These are phyloP conservation scores for Moelleriella libera DNA, from an alignment of 2,329 filamentous ascomycete genomes.

Conservation along the genomic window DNA sequence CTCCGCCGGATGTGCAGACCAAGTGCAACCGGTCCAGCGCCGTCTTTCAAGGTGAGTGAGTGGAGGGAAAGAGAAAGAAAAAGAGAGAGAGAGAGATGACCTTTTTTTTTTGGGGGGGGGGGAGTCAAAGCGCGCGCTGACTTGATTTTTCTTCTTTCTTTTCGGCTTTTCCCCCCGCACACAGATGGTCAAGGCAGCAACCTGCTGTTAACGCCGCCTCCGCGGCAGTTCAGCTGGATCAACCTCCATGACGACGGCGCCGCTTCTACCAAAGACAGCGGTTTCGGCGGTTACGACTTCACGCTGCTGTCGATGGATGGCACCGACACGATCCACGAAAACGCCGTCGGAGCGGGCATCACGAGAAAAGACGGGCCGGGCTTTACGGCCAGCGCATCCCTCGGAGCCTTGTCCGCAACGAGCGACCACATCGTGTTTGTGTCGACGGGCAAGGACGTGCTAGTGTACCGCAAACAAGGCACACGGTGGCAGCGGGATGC, in stretches of 20 bases:
- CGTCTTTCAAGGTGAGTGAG: not conserved
- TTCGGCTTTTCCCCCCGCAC: not conserved
- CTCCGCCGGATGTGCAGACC: constrained; percentile 3
- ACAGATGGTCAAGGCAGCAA: constrained; percentile 5
- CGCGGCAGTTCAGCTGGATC: constrained; percentile 8
- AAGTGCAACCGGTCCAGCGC: constrained; percentile 6
- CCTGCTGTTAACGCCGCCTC: constrained; percentile 1
- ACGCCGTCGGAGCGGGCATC: constrained; percentile 4
- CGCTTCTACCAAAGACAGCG: not conserved
- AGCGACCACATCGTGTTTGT: constrained; percentile 8
- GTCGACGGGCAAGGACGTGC: constrained; percentile 6
- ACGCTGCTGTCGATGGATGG: constrained; percentile 6
- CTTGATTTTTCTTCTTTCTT: not conserved
- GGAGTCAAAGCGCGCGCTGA: not conserved
- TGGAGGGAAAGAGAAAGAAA: no score
- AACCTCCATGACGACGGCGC: not conserved
- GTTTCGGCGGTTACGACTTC: constrained; percentile 4
- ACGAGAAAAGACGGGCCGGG: constrained; percentile 2
- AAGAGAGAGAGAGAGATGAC: no score
- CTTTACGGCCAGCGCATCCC: constrained; percentile 2
- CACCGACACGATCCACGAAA: constrained; percentile 5
- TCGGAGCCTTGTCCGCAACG: constrained; percentile 6
- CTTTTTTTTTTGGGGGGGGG: constrained; percentile 4
- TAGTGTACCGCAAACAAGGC: constrained; percentile 5
- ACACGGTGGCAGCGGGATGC: constrained; percentile 4